Percentiles rank a stretch among this genome's conserved stretches.
phyloP scores from a whole-genome alignment of 2,329 filamentous ascomycete genomes.

The Knufia petricola region DNA sequence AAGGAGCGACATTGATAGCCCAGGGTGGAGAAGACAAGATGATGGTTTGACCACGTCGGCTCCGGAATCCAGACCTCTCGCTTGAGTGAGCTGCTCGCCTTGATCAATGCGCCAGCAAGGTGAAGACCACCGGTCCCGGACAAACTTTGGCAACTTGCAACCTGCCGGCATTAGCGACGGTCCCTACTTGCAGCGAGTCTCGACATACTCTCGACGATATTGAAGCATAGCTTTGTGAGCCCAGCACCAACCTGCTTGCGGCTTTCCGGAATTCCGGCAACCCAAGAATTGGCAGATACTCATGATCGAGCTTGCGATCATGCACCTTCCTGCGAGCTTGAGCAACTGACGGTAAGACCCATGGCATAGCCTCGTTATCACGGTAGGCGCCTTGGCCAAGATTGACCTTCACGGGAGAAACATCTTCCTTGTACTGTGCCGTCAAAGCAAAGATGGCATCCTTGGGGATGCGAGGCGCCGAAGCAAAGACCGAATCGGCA shows the following conservation, averaged over 20 bases:
- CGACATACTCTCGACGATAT: neutral
- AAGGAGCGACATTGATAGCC: slow-evolving; percentile 88
- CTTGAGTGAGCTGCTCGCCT: slow-evolving; percentile 78
- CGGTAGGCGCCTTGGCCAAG: slow-evolving; percentile 34
- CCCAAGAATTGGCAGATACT: slow-evolving; percentile 92
- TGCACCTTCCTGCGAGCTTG: slow-evolving; percentile 31
- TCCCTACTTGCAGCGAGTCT: too few relatives aligned
- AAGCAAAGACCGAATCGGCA: neutral
- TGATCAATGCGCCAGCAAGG: slow-evolving; percentile 85
- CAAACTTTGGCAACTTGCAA: slow-evolving; percentile 66
- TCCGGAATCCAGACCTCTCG: slow-evolving; percentile 96
- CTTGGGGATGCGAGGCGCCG: slow-evolving; percentile 9
- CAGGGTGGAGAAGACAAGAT: slow-evolving; percentile 86
- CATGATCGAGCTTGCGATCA: slow-evolving; percentile 69
- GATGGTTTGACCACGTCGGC: slow-evolving; percentile 97
- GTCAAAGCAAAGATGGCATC: slow-evolving; percentile 24
- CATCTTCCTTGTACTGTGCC: slow-evolving; percentile 21
- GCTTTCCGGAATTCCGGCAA: slow-evolving; percentile 72
- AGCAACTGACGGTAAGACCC: slow-evolving; percentile 30
- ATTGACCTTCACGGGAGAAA: slow-evolving; percentile 29
- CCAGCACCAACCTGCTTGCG: slow-evolving; percentile 79
- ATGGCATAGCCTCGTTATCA: slow-evolving; percentile 30
- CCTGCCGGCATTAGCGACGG: neutral
- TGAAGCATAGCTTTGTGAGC: slow-evolving; percentile 50
- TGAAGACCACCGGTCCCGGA: slow-evolving; percentile 93